Evolutionary conservation across 306 rosid species (phyloP).

Genomic region (Sechiopsis laciniata): DNA sequence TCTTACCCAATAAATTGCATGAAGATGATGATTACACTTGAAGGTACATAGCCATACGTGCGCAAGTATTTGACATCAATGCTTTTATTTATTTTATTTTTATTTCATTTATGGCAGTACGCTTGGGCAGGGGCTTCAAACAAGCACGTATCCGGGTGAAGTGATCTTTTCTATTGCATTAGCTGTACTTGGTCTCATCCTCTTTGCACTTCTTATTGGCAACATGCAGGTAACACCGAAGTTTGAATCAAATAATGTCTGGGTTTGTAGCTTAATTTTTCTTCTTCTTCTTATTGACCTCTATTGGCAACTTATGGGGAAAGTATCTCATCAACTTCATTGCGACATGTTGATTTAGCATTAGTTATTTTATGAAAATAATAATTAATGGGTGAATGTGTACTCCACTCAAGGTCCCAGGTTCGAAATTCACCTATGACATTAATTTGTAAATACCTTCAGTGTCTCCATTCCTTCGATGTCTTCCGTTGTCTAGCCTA

Average conservation of each 20-base stretch:
- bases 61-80: background rate
- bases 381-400: too few relatives aligned
- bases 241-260: background rate
- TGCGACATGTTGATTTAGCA: background rate
- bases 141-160: conserved; percentile 88
- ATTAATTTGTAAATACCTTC: too few relatives aligned
- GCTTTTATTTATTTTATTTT: background rate
- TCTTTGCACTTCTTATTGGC: conserved; percentile 93
- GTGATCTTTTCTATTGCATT: conserved; percentile 90
- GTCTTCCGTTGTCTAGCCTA: too few relatives aligned
- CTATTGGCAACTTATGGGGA: background rate
- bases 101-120: conserved; percentile 52
- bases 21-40: conserved; percentile 1
- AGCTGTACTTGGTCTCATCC: conserved; percentile 86
- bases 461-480: too few relatives aligned
- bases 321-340: background rate
- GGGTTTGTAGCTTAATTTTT: background rate
- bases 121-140: conserved; percentile 94
- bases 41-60: background rate
- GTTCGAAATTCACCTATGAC: too few relatives aligned
- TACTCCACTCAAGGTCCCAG: too few relatives aligned
- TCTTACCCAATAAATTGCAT: background rate
- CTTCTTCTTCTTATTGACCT: background rate
- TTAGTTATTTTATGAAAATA: background rate
- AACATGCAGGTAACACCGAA: conserved; percentile 80